Percentiles rank a stretch among this genome's conserved stretches.
These are phyloP conservation scores for Silene uniflora DNA, from an alignment of 148 eudicot genomes.

Conservation along the genomic window DNA sequence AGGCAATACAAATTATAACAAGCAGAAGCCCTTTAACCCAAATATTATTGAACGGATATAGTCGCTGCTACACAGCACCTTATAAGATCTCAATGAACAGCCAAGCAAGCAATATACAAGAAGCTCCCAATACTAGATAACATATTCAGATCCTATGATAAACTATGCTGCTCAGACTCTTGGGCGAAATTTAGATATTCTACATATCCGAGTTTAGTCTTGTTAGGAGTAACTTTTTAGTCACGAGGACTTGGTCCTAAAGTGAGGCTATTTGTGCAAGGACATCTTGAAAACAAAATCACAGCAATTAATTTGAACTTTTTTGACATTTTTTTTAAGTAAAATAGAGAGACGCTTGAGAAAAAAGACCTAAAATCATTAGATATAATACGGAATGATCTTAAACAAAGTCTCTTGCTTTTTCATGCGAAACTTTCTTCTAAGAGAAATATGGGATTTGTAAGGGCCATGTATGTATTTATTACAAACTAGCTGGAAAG, in stretches of 20 bases:
- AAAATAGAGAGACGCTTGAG: no score
- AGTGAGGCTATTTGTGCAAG: background rate
- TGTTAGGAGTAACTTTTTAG: background rate
- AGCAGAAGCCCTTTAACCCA: background rate
- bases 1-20: background rate
- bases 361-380: no score
- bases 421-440: no score
- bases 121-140: background rate
- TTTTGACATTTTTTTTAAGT: no score
- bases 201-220: background rate
- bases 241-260: background rate
- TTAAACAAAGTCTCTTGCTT: no score
- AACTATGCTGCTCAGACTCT: background rate
- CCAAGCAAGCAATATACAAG: background rate
- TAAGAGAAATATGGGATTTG: no score
- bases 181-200: background rate
- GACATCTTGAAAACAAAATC: background rate
- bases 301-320: no score
- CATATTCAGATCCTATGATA: background rate
- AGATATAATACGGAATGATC: no score
- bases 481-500: no score
- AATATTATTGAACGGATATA: background rate
- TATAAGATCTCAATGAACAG: background rate
- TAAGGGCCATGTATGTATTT: no score
- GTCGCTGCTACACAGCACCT: background rate